Conservation (phyloP, 495 filamentous ascomycete genomes). For the Penicillium pancosmium region DNA sequence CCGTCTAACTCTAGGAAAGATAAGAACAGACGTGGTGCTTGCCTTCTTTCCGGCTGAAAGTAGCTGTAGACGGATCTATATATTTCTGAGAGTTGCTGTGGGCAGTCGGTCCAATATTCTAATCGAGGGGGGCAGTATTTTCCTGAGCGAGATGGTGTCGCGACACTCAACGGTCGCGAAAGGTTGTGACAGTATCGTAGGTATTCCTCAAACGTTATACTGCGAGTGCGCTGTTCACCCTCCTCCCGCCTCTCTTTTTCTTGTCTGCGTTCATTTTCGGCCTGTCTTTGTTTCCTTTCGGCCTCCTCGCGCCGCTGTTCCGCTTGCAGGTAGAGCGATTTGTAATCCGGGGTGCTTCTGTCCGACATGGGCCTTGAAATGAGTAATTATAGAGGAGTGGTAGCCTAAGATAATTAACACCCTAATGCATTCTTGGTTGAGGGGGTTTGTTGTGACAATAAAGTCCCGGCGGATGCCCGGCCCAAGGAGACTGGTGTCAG, state of each 20-base stretch:
- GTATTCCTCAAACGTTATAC: not conserved
- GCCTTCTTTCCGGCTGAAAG: slow-evolving; percentile 15
- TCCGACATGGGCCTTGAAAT: not conserved
- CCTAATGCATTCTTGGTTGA: too few relatives aligned
- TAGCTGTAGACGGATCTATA: slow-evolving; percentile 30
- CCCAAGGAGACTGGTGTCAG: too few relatives aligned
- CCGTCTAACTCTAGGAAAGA: slow-evolving; percentile 19
- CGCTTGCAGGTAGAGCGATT: not conserved
- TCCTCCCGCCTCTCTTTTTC: too few relatives aligned
- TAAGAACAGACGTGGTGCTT: slow-evolving; percentile 14
- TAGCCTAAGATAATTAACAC: too few relatives aligned
- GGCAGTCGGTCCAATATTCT: slow-evolving; percentile 34
- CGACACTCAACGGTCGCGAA: slow-evolving; percentile 15
- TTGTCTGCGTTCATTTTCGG: not conserved
- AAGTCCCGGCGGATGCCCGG: too few relatives aligned
- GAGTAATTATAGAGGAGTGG: too few relatives aligned
- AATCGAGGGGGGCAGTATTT: slow-evolving; percentile 36
- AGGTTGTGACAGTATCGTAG: not conserved
- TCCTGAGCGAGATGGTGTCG: slow-evolving; percentile 34
- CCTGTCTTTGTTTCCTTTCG: not conserved
- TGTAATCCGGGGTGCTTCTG: not conserved
- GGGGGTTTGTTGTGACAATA: too few relatives aligned
- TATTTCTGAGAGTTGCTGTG: slow-evolving; percentile 27
- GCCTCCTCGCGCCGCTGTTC: not conserved
- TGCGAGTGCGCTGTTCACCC: not conserved